Evolutionary conservation across 805 yeast species (phyloP).

Genomic region (Isabelozyma gotoi): DNA sequence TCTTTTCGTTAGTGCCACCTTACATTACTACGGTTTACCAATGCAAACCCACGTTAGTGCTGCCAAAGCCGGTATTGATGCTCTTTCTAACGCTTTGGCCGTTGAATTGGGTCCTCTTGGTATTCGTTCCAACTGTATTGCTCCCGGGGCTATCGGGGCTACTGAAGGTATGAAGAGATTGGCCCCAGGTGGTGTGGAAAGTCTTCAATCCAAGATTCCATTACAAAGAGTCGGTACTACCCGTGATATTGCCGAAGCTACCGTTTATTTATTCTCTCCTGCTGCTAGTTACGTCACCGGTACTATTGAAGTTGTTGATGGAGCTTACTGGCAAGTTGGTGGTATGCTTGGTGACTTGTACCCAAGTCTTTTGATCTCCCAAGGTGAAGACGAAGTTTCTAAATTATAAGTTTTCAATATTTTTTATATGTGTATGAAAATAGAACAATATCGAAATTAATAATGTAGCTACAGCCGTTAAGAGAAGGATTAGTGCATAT

Average conservation of each 20-base stretch:
- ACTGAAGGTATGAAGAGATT: conserved; percentile 85
- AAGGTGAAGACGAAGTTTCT: conserved; percentile 24
- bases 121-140: conserved; percentile 76
- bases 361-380: conserved; percentile 28
- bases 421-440: background rate
- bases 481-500: too few relatives aligned
- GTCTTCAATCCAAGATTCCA: conserved; percentile 52
- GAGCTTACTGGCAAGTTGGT: conserved; percentile 87
- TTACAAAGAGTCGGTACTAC: conserved; percentile 68
- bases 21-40: conserved; percentile 87
- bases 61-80: conserved; percentile 95
- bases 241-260: conserved; percentile 82
- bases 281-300: conserved; percentile 82
- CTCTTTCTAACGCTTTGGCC: conserved; percentile 77
- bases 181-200: conserved; percentile 38
- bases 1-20: conserved; percentile 81
- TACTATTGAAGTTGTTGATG: conserved; percentile 79
- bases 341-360: conserved; percentile 30
- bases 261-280: conserved; percentile 79
- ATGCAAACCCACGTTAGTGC: conserved; percentile 90
- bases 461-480: too few relatives aligned
- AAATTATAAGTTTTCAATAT: conserved; percentile 20
- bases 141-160: conserved; percentile 86
- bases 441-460: background rate
- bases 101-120: conserved; percentile 93